Conservation (phyloP, 2,329 filamentous ascomycete species). For the Pseudofabraea citricarpa region DNA sequence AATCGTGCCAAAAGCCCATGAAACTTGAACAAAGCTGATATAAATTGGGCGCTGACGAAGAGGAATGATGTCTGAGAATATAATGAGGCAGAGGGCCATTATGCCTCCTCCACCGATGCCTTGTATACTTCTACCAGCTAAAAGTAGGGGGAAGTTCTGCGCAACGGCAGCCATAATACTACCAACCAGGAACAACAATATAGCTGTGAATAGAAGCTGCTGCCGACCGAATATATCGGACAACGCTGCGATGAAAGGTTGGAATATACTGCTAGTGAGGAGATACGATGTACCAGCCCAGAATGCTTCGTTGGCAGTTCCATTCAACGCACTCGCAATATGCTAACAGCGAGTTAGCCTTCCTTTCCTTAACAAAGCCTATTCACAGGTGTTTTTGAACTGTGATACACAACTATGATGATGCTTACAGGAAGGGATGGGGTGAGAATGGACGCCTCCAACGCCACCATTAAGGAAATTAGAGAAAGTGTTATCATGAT, state of each 20-base stretch:
- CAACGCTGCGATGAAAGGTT: slow-evolving; percentile 35
- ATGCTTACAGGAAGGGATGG: slow-evolving; percentile 50
- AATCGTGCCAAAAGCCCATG: slow-evolving; percentile 24
- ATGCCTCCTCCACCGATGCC: slow-evolving; percentile 46
- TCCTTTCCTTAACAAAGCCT: no score
- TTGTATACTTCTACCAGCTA: slow-evolving; percentile 35
- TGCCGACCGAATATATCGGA: slow-evolving; percentile 30
- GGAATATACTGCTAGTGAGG: slow-evolving; percentile 54
- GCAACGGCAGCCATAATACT: slow-evolving; percentile 29
- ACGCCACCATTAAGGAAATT: slow-evolving; percentile 52
- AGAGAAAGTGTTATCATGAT: slow-evolving; percentile 19
- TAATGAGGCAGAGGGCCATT: slow-evolving; percentile 37
- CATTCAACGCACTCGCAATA: slow-evolving; percentile 39
- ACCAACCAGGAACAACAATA: slow-evolving; percentile 17
- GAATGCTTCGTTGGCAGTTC: slow-evolving; percentile 53
- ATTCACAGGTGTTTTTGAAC: no score
- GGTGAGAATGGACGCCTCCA: slow-evolving; percentile 58
- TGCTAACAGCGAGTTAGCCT: no score
- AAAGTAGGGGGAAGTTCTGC: slow-evolving; percentile 19
- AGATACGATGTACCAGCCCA: slow-evolving; percentile 67
- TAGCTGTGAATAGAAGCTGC: slow-evolving; percentile 14
- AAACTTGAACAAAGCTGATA: slow-evolving; percentile 18
- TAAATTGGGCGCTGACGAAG: slow-evolving; percentile 35
- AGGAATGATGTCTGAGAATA: slow-evolving; percentile 40
- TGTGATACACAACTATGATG: no score